These are phyloP conservation scores for Grifola frondosa DNA, from an alignment of 1,284 basidiomycete species.

Conservation along the genomic window DNA sequence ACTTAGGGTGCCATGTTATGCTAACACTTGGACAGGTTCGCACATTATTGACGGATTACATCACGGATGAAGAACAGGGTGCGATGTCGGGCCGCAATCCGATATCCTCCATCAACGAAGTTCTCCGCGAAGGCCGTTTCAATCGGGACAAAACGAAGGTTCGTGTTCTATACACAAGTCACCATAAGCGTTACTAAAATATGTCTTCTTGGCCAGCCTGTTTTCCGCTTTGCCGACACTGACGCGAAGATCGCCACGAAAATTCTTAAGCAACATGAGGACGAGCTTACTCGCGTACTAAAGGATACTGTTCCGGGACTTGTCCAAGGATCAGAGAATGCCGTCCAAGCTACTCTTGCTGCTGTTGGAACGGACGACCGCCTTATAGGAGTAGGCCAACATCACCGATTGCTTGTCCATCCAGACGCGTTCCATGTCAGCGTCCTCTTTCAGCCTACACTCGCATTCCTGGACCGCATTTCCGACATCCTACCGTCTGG, in stretches of 20 bases:
- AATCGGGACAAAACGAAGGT: conserved; percentile 81
- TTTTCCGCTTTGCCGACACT: conserved; percentile 91
- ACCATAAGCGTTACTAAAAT: not conserved
- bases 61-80: conserved; percentile 86
- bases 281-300: conserved; percentile 82
- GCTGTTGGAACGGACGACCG: conserved; percentile 70
- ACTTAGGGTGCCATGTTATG: conserved; percentile 2
- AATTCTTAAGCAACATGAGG: conserved; percentile 76
- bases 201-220: conserved; percentile 50
- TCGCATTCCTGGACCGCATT: conserved; percentile 80
- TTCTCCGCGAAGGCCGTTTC: conserved; percentile 82
- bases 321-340: conserved; percentile 69
- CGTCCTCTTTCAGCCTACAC: conserved; percentile 90
- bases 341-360: conserved; percentile 60
- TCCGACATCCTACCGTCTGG: conserved; percentile 74
- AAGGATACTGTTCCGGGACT: conserved; percentile 94
- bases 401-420: conserved; percentile 84
- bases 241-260: conserved; percentile 73
- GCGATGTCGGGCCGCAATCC: conserved; percentile 79
- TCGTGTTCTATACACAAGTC: conserved; percentile 7
- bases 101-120: conserved; percentile 92
- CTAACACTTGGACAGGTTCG: conserved; percentile 57
- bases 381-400: conserved; percentile 66
- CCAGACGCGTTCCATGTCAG: conserved; percentile 96
- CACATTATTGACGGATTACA: conserved; percentile 86